Evolutionary conservation across 1,284 basidiomycete genomes (phyloP), one percentile per base, ranked within the genome.

Genomic region (Fomitopsis pinicola): DNA sequence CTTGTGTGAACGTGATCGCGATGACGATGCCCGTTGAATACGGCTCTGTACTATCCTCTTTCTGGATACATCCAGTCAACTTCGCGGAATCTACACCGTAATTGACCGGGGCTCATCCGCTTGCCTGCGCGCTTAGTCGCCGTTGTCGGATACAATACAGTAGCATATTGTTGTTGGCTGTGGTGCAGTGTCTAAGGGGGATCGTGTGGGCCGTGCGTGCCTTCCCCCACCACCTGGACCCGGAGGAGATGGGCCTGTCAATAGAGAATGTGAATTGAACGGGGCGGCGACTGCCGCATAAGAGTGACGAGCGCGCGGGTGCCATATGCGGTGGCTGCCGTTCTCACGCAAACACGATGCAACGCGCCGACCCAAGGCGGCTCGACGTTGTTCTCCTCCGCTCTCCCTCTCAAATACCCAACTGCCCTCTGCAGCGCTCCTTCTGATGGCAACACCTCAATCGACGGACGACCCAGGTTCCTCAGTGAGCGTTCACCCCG

Each of bases 261-360:
- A 26, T 33, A 22, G 35, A 22, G 35, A 54, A 19, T 54, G 36
- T 40, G 36, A 9, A 54, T 17, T 54, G 52, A n/a, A 14, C 30
- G 36, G 8, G 52, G 33, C 17, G 14, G 52, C 22, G n/a, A 35
- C 17, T 42, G 56, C 30, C 38, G 52, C 30, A 45, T 35, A 40
- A 44, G 14, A 42, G 50, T 53, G 35, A 15, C 45, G 57, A 62
- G 35, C 54, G 63, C 35, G 44, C 40, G 19, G n/a, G 17, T 61
- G 46, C 67, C 67, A 36, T 42, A 57, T 54, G 62, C 59, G 58
- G 45, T 53, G 60, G 28, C 22, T 53, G 36, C 30, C 19, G 54
- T 68, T 69, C 67, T 59, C 68, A 69, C 68, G 66, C 60, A 66
- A 63, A 66, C 69, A 69, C 66, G 66, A 66, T 64, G 68, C 70